Evolutionary conservation across 2,329 filamentous ascomycete genomes (phyloP).

Genomic region (Neobulgaria alba): DNA sequence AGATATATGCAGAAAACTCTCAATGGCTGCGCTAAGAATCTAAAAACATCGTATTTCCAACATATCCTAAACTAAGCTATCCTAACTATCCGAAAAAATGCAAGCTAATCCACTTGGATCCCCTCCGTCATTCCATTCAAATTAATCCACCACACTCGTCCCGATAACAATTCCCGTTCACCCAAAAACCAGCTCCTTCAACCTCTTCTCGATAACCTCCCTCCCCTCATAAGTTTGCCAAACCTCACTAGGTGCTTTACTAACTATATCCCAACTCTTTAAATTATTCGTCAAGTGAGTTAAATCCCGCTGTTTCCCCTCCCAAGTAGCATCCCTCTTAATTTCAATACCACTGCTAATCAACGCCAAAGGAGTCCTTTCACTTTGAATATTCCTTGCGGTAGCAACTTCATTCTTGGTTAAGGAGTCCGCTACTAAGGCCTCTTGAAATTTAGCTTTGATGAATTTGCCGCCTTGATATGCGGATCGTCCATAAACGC

Average conservation of each 20-base stretch:
- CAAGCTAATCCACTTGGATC: no score
- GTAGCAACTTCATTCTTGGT: slow-evolving; percentile 74
- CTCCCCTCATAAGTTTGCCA: slow-evolving; percentile 72
- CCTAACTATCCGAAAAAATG: no score
- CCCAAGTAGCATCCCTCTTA: slow-evolving; percentile 62
- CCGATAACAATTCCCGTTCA: no score
- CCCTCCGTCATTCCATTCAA: no score
- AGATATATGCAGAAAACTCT: no score
- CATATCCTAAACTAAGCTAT: no score
- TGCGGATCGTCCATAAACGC: slow-evolving; percentile 71
- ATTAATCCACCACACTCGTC: no score
- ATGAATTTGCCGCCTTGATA: slow-evolving; percentile 77
- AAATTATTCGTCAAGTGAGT: slow-evolving; percentile 73
- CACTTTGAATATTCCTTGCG: slow-evolving; percentile 69
- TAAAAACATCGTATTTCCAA: no score
- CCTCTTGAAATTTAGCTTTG: slow-evolving; percentile 89
- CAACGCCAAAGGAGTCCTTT: slow-evolving; percentile 67
- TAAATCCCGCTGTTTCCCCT: slow-evolving; percentile 75
- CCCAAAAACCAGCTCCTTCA: slow-evolving; percentile 54
- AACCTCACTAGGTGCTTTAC: slow-evolving; percentile 75
- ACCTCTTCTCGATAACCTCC: slow-evolving; percentile 66
- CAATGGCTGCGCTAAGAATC: no score
- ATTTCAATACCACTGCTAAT: slow-evolving; percentile 74
- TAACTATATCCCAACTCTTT: slow-evolving; percentile 77
- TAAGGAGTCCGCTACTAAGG: slow-evolving; percentile 74